Percentiles rank a stretch among this genome's conserved stretches.
phyloP scores from a whole-genome alignment of 441 rosid species.

The Biscutella auriculata region DNA sequence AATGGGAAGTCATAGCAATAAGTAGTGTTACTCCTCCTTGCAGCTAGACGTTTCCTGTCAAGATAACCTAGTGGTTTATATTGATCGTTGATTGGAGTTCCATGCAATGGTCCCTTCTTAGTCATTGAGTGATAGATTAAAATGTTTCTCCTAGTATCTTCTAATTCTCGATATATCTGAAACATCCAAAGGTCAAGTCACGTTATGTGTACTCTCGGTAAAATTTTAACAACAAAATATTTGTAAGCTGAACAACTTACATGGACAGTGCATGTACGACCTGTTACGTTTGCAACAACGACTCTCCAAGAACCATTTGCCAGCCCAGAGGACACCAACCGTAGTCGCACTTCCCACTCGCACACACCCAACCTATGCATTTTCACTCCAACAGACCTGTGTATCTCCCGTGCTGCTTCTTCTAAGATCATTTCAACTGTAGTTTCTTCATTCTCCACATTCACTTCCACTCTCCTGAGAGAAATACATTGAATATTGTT shows the following conservation, averaged over 20 bases:
- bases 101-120: conserved; percentile 54
- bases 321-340: conserved; percentile 75
- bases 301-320: conserved; percentile 98
- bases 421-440: conserved; percentile 61
- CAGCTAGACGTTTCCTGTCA: conserved; percentile 71
- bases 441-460: conserved; percentile 61
- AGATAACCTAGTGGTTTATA: conserved; percentile 71
- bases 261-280: conserved; percentile 85
- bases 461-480: conserved; percentile 71
- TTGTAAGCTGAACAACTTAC: conserved; percentile 40
- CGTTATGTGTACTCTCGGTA: not conserved
- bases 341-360: conserved; percentile 98
- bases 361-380: conserved; percentile 89
- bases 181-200: conserved; percentile 10
- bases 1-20: conserved; percentile 97
- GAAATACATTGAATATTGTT: conserved; percentile 22
- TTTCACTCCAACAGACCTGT: conserved; percentile 69
- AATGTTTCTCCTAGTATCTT: conserved; percentile 42
- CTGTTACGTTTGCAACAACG: conserved; percentile 75
- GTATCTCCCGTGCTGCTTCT: conserved; percentile 68
- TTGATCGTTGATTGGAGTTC: conserved; percentile 45
- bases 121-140: conserved; percentile 65
- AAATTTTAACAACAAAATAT: not conserved
- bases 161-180: conserved; percentile 90
- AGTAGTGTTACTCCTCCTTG: conserved; percentile 82